A percentile compares a stretch with the other conserved stretches of the same genome.
Conservation (phyloP, 1,139 yeast species). For the Debaryomyces singareniensis region DNA sequence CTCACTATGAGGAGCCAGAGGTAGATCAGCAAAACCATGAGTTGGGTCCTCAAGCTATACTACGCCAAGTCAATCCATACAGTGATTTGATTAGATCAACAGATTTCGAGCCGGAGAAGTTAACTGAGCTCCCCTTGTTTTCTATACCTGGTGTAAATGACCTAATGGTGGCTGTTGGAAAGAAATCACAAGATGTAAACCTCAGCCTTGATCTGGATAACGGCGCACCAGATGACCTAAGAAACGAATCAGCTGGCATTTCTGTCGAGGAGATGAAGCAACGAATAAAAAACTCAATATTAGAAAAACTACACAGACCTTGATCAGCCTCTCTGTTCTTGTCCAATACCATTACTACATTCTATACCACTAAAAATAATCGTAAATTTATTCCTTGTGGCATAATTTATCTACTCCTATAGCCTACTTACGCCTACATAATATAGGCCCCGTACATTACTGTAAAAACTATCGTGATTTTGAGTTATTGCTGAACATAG, state of each 20-base stretch:
- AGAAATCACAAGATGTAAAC: slow-evolving; percentile 1
- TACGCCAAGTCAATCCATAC: slow-evolving; percentile 2
- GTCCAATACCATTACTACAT: no score
- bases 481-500: no score
- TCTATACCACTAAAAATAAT: no score
- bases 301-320: slow-evolving; percentile 1
- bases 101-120: slow-evolving; percentile 11
- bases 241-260: no score
- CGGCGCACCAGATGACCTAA: no score
- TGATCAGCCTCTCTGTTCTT: not conserved
- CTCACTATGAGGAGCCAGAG: slow-evolving; percentile 24
- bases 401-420: no score
- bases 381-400: no score
- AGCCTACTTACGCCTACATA: no score
- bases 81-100: slow-evolving; percentile 5
- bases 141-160: slow-evolving; percentile 2
- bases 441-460: no score
- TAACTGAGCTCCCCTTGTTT: slow-evolving; percentile 21
- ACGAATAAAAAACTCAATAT: slow-evolving; percentile 4
- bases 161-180: slow-evolving; percentile 1
- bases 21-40: slow-evolving; percentile 3
- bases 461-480: no score
- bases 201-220: no score
- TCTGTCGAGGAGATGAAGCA: slow-evolving; percentile 2
- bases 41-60: slow-evolving; percentile 1